Evolutionary conservation across 2,329 filamentous ascomycete genomes (phyloP).

Genomic region (Cercospora zeina): DNA sequence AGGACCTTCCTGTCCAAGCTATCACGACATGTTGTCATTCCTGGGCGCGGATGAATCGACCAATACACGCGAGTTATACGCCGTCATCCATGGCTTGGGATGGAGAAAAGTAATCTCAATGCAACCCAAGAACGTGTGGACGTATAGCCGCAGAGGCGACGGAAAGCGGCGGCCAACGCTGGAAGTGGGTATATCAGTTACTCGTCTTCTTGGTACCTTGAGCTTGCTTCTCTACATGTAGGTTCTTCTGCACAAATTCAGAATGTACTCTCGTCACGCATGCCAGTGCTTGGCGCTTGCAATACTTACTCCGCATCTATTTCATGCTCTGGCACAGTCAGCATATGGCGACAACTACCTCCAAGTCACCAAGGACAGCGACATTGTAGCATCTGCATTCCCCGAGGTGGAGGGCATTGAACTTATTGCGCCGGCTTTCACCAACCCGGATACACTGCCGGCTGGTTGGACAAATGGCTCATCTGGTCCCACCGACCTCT

Average conservation of each 20-base stretch:
- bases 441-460: constrained; percentile 35
- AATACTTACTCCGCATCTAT: background rate
- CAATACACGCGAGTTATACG: background rate
- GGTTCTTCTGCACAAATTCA: background rate
- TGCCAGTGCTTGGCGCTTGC: background rate
- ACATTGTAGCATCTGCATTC: constrained; percentile 38
- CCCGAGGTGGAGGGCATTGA: constrained; percentile 35
- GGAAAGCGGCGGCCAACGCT: background rate
- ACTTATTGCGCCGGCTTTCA: constrained; percentile 40
- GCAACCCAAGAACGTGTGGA: background rate
- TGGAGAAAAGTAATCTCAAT: background rate
- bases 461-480: constrained; percentile 38
- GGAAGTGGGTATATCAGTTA: background rate
- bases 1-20: constrained; percentile 6
- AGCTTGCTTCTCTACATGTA: background rate
- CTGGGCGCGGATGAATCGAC: background rate
- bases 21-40: constrained; percentile 4
- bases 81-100: background rate
- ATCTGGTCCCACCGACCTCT: constrained; percentile 39
- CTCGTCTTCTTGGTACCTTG: background rate
- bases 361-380: constrained; percentile 14
- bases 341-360: constrained; percentile 11
- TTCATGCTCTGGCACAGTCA: background rate
- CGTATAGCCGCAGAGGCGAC: constrained; percentile 7
- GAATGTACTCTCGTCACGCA: background rate